Base-by-base conservation (phyloP, 331 rosid species). In the Prunus yedoensis region DNA sequence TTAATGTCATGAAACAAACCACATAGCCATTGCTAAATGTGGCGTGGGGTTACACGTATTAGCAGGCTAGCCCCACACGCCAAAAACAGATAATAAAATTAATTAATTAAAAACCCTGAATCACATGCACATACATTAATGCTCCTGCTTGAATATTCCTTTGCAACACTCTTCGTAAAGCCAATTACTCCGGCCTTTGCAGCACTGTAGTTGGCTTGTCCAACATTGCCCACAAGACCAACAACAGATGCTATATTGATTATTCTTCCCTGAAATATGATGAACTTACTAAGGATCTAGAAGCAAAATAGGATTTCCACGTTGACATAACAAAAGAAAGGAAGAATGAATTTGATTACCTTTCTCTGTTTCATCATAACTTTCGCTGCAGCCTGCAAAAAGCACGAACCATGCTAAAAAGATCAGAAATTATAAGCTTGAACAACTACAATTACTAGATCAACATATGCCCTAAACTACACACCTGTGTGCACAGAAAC, bases 151-250 rank as follows among this genome's bases (percentile, higher is more conserved):
- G 73, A 58, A 74, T 76, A 78, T 76, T 78, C 82, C 68, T 69
- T 75, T 27, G 86, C 86, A 35, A 83, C 86, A 56, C 74, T 68
- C 74, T 83, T 81, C 15, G 80, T 78, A 66, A 81, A 80, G 61
- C 83, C 74, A 56, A 78, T 79, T 10, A 69, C 85, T 41, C 85
- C 81, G 1, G 80, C 88, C 71, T 68, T 78, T 71, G 81, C 85
- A 60, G 87, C 87, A 57, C 86, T 83, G 66, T 83, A 83, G 77
- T 83, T 83, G 64, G 86, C 86, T 78, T 78, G 86, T 50, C 86
- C 86, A 74, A 54, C 80, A 78, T 78, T 83, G 74, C 86, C 86
- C 27, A 70, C 83, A 20, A 83, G 80, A 71, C 86, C 86, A 25
- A 74, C 86, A 70, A 83, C 86, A 52, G 86, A 83, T 63, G 86